phyloP scores from a whole-genome alignment of 1,284 basidiomycete genomes.

The Ustilago loliicola region DNA sequence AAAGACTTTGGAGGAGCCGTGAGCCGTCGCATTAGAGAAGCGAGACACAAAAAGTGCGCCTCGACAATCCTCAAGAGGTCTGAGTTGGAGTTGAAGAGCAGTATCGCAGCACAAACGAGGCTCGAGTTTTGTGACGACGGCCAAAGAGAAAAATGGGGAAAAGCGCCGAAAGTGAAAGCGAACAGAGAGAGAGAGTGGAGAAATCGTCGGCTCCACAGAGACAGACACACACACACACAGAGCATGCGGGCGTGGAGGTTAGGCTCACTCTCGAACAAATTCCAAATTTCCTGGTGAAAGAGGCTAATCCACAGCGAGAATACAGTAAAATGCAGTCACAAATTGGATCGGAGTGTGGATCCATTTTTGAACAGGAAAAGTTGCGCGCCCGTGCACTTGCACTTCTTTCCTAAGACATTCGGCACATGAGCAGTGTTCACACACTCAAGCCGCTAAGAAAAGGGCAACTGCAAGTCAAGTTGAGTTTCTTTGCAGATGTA shows the following conservation, averaged over 20 bases:
- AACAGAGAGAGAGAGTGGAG: background rate
- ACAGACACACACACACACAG: no score
- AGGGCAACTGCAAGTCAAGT: background rate
- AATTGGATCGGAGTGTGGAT: constrained; percentile 1
- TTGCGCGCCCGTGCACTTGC: constrained; percentile 5
- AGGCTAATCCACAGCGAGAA: background rate
- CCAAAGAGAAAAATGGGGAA: background rate
- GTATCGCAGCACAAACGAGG: background rate
- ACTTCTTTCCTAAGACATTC: no score
- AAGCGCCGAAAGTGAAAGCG: background rate
- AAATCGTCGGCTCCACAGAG: constrained; percentile 13
- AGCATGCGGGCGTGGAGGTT: constrained; percentile 14
- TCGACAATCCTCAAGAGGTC: constrained; percentile 5
- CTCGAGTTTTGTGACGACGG: constrained; percentile 11
- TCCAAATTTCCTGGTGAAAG: constrained; percentile 15
- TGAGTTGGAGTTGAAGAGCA: no score
- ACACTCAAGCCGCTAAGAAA: background rate
- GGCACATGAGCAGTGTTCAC: background rate
- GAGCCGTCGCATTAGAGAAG: background rate
- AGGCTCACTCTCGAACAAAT: background rate
- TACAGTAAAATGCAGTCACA: background rate
- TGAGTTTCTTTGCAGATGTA: background rate
- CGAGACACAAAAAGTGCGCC: no score
- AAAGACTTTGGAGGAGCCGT: background rate
- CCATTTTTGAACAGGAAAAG: background rate